Conservation (phyloP, 2,329 filamentous ascomycete genomes). For the Rhynchosporium secalis region DNA sequence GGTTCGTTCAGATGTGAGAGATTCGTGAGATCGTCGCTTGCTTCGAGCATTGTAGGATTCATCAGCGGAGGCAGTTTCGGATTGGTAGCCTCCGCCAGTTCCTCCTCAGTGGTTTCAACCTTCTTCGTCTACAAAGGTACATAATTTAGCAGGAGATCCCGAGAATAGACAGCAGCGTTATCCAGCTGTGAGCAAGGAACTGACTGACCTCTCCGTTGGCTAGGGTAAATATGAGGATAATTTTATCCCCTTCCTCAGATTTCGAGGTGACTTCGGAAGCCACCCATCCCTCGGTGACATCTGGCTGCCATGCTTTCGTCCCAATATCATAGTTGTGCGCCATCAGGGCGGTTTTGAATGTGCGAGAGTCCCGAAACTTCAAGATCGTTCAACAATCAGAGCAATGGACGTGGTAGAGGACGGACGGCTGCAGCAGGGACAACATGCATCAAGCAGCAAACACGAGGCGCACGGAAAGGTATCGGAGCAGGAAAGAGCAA, state of each 20-base stretch:
- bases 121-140: conserved; percentile 64
- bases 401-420: conserved; percentile 23
- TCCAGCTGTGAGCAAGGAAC: conserved; percentile 31
- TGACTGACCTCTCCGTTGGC: conserved; percentile 84
- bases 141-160: conserved; percentile 33
- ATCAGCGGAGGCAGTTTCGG: conserved; percentile 85
- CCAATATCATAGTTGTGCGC: conserved; percentile 94
- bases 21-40: conserved; percentile 96
- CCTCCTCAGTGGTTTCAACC: conserved; percentile 74
- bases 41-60: conserved; percentile 98
- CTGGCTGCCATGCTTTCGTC: conserved; percentile 97
- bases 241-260: conserved; percentile 79
- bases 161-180: not conserved
- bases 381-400: conserved; percentile 20
- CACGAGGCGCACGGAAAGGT: conserved; percentile 3
- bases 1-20: conserved; percentile 97
- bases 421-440: conserved; percentile 18
- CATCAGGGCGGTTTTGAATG: conserved; percentile 53
- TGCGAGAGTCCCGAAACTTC: conserved; percentile 24
- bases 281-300: conserved; percentile 94
- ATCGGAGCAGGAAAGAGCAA: conserved; percentile 1
- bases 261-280: conserved; percentile 92
- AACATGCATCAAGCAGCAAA: conserved; percentile 18
- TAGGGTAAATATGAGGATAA: conserved; percentile 82
- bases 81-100: conserved; percentile 75